A percentile compares a stretch with the other conserved stretches of the same genome.
Conservation (phyloP, 2,329 filamentous ascomycete species). For the Zarea fungicola region DNA sequence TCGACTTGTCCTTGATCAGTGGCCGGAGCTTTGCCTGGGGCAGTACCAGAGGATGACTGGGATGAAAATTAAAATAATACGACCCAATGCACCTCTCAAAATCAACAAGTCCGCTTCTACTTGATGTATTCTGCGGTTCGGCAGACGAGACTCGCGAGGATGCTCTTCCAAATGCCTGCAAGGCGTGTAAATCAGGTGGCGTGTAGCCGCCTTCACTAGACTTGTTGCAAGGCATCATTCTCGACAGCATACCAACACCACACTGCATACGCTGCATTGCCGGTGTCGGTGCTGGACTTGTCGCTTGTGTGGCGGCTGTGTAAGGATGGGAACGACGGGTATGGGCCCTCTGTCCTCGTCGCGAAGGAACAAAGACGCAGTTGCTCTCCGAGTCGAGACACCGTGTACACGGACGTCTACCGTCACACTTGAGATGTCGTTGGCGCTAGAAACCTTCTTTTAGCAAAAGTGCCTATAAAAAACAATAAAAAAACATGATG, state of each 20-base stretch:
- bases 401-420: not conserved
- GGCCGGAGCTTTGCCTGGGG: not conserved
- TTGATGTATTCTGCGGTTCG: not conserved
- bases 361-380: slow-evolving; percentile 7
- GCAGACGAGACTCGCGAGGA: too few species aligned
- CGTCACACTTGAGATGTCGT: slow-evolving; percentile 6
- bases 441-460: too few species aligned
- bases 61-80: slow-evolving; percentile 4
- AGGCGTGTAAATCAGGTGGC: not conserved
- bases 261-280: not conserved
- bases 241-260: not conserved
- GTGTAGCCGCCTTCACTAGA: not conserved
- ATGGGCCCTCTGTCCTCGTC: not conserved
- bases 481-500: not conserved
- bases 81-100: slow-evolving; percentile 4
- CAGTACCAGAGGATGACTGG: slow-evolving; percentile 5
- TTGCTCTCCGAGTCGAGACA: slow-evolving; percentile 3
- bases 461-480: not conserved
- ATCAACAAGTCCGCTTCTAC: not conserved
- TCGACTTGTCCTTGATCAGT: not conserved
- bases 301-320: not conserved
- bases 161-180: too few species aligned
- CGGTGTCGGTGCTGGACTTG: not conserved
- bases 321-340: not conserved
- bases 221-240: not conserved